Base-by-base conservation (phyloP, 2,329 filamentous ascomycete genomes). In the Fusarium marasasianum region DNA sequence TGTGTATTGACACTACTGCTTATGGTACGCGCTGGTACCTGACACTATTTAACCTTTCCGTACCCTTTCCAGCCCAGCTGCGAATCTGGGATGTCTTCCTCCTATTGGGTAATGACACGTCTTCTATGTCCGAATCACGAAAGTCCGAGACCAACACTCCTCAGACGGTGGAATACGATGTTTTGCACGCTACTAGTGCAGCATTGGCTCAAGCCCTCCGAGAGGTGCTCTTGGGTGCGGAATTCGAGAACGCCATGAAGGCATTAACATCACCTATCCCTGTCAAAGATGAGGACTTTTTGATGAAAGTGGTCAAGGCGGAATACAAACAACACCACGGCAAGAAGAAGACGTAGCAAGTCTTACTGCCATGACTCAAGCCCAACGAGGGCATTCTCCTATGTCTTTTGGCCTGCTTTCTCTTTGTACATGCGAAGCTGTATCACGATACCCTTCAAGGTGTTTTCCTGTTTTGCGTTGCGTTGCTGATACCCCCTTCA, bases 221-320 rank as follows among this genome's bases (percentile, higher is more conserved):
- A 43, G 94, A 98, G 71, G 94, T 97, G 58, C 87, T 99, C 38
- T 86, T 98, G 11, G 95, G 97, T 78, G 94, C 94, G 24, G 96
- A 99, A 81, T 99, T 98, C 82, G 96, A 99, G 82, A 97, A 97
- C 79, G 93, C 93, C 53, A 99, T 99, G 96, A 98, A 98, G 85
- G 93, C 95, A 13, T 86, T 99, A 72, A 98, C 96, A 37, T 95
- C 93, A 64, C 98, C 94, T 91, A 92, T 98, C 50, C 95, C 96
- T 26, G 92, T 99, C 81, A 94, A 94, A 83, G 96, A 99, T 78
- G 94, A 98, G 80, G 95, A 98, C 81, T 84, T 97, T 66, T 87
- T 99, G 78, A 97, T 99, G 94, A 92, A 92, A 78, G 94, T 98
- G 66, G 91, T 94, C 33, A 92, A 92, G 79, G 91, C 94, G 20